phyloP scores from a whole-genome alignment of 441 rosid species.

The Cnidoscolus chayamansa region DNA sequence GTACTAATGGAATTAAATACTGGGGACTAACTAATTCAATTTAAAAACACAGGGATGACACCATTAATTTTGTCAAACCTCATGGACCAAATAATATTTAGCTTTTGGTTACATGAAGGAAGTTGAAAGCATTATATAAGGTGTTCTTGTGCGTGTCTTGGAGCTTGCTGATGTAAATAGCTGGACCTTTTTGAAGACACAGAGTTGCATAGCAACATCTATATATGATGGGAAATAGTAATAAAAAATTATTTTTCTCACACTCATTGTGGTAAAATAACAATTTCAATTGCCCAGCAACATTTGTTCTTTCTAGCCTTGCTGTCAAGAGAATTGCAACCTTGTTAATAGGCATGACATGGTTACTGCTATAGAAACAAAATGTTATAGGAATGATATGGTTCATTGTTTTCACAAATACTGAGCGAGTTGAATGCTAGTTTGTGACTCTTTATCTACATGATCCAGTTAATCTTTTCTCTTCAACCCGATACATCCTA shows the following conservation, averaged over 20 bases:
- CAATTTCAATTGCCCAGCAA: not conserved
- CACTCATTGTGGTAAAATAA: not conserved
- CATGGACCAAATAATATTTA: no score
- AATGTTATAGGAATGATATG: no score
- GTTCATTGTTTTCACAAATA: no score
- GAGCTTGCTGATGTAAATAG: not conserved
- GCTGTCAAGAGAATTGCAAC: not conserved
- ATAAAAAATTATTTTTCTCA: not conserved
- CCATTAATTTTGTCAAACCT: no score
- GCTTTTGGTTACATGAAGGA: not conserved
- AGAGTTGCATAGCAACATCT: no score
- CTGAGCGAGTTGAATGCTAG: no score
- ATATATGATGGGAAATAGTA: not conserved
- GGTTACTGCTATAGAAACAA: no score
- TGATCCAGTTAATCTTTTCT: not conserved
- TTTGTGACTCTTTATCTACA: not conserved
- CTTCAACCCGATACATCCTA: not conserved
- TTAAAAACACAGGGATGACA: no score
- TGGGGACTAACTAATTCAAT: no score
- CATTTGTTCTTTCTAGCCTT: not conserved
- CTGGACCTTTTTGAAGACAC: no score
- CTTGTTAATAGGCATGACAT: no score
- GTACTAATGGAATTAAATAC: no score
- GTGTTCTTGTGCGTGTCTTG: not conserved
- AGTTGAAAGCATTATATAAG: not conserved